These are phyloP conservation scores for Aquilaria agallochum DNA, from an alignment of 441 rosid genomes.

Conservation along the genomic window DNA sequence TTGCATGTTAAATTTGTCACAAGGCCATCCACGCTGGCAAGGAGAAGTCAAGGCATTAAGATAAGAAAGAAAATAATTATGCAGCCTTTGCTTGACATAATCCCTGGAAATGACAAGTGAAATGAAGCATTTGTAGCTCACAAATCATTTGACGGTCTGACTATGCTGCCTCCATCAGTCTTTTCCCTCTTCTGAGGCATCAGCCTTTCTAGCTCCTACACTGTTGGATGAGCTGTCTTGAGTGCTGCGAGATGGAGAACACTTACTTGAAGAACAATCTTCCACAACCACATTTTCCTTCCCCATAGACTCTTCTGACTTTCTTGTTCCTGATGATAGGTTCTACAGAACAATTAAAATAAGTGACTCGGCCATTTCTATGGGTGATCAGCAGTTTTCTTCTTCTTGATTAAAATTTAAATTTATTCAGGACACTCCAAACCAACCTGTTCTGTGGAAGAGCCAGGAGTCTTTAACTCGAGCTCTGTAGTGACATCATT, in stretches of 20 bases:
- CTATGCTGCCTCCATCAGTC: conserved; percentile 5
- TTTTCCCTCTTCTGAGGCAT: conserved; percentile 29
- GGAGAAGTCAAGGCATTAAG: too few relatives aligned
- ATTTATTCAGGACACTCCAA: conserved; percentile 1
- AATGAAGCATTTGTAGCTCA: background rate
- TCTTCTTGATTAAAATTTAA: background rate
- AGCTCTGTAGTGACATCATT: conserved; percentile 68
- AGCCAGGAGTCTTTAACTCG: conserved; percentile 82
- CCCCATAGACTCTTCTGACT: conserved; percentile 32
- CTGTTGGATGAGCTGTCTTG: conserved; percentile 74
- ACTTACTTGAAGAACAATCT: conserved; percentile 58
- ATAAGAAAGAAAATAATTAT: too few relatives aligned
- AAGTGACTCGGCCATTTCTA: conserved; percentile 1
- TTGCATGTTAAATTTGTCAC: too few relatives aligned
- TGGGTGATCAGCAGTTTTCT: background rate
- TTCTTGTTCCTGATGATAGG: conserved; percentile 38
- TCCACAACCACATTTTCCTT: conserved; percentile 39
- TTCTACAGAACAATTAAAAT: conserved; percentile 32
- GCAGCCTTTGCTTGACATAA: too few relatives aligned
- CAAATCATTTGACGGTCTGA: too few relatives aligned
- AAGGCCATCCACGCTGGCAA: too few relatives aligned
- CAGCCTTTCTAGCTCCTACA: conserved; percentile 39
- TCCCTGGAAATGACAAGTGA: background rate
- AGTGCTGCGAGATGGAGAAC: conserved; percentile 65
- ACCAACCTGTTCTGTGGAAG: conserved; percentile 59